Base-by-base conservation (phyloP, 371 early-diverging fungal species). In the Saksenaea vasiformis region DNA sequence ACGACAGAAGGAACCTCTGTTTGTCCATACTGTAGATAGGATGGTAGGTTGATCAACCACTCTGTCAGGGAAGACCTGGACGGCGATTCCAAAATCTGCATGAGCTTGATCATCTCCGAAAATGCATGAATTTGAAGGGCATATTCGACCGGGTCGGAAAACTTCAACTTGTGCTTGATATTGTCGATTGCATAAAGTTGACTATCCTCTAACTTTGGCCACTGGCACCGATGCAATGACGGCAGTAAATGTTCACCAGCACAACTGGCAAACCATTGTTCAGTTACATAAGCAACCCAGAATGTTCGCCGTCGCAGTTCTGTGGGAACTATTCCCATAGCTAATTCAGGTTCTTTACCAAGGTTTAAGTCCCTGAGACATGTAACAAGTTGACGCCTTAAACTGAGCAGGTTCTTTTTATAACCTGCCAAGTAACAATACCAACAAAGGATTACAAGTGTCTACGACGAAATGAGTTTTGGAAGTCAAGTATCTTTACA, bases 361-460 rank as follows among this genome's bases (percentile, higher is more conserved):
- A 70, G 35, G 14, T 62, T 47, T 19, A 65, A 55, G 27, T 47
- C 60, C 26, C 55, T 31, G 17, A 73, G 43, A 7, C 59, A 22
- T 13, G 27, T 35, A 41, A 66, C 54, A 5, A 77, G 37, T 38
- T 64, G 59, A 27, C 61, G 68, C n/a, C 73, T 72, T 24, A 76
- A 63, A 0, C 36, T 37, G 15, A 43, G 15, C 54, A 73, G 70
- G 56, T 66, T 66, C 27, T 69, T 56, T n/a, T 67, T 51, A 55
- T 78, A 63, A 34, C 78, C 78, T 26, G 60, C 38, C 35, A 81
- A 54, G 58, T 70, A 73, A 35, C 73, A 57, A 58, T 72, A 74
- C 81, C 81, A 81, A 51, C 75, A 76, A 61, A 78, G 67, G 59
- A 81, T 74, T 5, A 67, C 62, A 15, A 73, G 61, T 1, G 73